These are phyloP conservation scores for Aspergillus hiratsukae DNA, from an alignment of 2,329 filamentous ascomycete genomes.

Conservation along the genomic window DNA sequence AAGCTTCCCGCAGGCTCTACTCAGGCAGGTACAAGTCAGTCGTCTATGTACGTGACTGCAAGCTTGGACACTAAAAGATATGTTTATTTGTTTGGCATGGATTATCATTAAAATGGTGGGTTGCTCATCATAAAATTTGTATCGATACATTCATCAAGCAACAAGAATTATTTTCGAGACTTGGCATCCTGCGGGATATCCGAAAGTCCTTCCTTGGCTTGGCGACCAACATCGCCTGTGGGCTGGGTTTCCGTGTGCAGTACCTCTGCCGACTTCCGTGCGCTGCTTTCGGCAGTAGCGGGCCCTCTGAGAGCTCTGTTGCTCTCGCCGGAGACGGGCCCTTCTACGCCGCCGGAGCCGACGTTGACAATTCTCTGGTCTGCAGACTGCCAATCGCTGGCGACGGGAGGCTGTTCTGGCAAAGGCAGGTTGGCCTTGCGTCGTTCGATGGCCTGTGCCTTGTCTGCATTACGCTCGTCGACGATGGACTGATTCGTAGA, in stretches of 20 bases:
- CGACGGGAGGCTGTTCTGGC: slow-evolving; percentile 69
- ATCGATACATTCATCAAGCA: background rate
- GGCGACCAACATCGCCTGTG: slow-evolving; percentile 51
- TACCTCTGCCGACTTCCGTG: slow-evolving; percentile 45
- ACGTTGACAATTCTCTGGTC: slow-evolving; percentile 67
- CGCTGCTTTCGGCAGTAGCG: slow-evolving; percentile 54
- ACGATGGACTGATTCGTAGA: slow-evolving; percentile 30
- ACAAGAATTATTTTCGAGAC: slow-evolving; percentile 37
- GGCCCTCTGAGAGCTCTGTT: slow-evolving; percentile 55
- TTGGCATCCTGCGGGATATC: slow-evolving; percentile 58
- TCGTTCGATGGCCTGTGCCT: slow-evolving; percentile 63
- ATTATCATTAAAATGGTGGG: background rate
- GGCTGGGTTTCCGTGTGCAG: slow-evolving; percentile 52
- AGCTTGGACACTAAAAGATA: background rate
- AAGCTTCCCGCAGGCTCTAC: background rate
- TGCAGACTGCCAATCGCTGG: slow-evolving; percentile 73
- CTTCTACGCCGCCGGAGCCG: slow-evolving; percentile 56
- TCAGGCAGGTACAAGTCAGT: background rate
- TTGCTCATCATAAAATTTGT: background rate
- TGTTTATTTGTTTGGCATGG: background rate
- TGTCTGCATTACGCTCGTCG: slow-evolving; percentile 45
- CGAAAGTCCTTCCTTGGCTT: slow-evolving; percentile 55
- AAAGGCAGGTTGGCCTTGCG: slow-evolving; percentile 70
- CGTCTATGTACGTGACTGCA: background rate
- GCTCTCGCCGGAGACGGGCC: slow-evolving; percentile 47